Evolutionary conservation across 345 rosid species (phyloP), one percentile per base, ranked within the genome.

Genomic region (Populus pruinosa): DNA sequence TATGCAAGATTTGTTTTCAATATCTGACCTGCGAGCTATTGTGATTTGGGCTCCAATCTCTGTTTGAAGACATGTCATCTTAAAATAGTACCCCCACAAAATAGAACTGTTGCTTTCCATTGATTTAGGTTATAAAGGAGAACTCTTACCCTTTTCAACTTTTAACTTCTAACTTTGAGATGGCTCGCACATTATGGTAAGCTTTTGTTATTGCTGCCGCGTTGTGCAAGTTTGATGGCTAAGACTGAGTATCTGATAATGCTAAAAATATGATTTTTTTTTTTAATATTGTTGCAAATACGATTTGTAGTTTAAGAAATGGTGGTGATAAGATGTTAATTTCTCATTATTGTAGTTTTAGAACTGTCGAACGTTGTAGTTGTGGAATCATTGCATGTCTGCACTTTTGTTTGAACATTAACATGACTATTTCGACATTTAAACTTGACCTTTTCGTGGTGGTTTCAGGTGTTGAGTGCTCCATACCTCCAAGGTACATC

Each of bases 381-480:
- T 1, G 13, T 0, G 47, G 47, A 41, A 41, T 41, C 47, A 41
- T 41, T 41, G 13, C 47, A 41, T 41, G 44, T 41, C 44, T 41
- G 11, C 44, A 41, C 35, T 10, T 11, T 3, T 63, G 29, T 29
- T 27, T 27, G 33, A 63, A 63, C 35, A 31, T 16, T n/a, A 23
- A n/a, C 5, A 56, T n/a, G 27, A 55, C 63, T 21, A n/a, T 21
- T 56, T 56, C 6, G 72, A 23, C 44, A 69, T 82, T 63, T 13
- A 25, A 81, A 44, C 41, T n/a, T 67, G 10, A 29, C 21, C 23
- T 43, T 81, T 76, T 77, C 62, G 33, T 49, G 70, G 38, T 85
- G 83, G 69, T 75, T 87, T 82, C 85, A 96, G 99, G 97, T 93
- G 72, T 87, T 96, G 82, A 96, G 99, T 74, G 94, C 97, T 73